Evolutionary conservation across 768 basidiomycete genomes (phyloP), one percentile per base, ranked within the genome.

Genomic region (Sarcomyxa edulis): DNA sequence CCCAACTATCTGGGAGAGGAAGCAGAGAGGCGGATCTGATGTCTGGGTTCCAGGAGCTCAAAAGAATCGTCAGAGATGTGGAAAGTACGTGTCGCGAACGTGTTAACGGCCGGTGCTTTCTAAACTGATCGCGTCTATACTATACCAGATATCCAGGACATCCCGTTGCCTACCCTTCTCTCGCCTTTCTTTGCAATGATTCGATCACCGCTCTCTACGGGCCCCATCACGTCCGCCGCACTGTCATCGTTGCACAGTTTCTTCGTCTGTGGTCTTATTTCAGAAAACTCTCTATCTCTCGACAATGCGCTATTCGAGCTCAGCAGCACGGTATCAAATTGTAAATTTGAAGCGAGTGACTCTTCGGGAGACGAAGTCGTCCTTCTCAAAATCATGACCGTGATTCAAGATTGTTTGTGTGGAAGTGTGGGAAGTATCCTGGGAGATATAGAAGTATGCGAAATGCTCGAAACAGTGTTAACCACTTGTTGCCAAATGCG

Each of bases 311-410:
- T 98, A 36, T 69, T 80, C 12, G 88, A 91, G 45, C 72, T 96
- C 42, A 94, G 93, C 57, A 84, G 76, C 43, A 82, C 95, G 1
- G 78, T 94, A 9, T 91, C 95, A 5, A 90, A 91, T 53, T 97
- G 95, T 72, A 93, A 95, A 64, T 99, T 99, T 54, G 95, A 98
- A 62, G 89, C 90, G 4, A 95, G 89, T 52, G 93, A 97, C 55
- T 90, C 90, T 2, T 91, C 93, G n/a, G 88, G 91, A 5, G 96
- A 99, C 61, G 96, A 99, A 59, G 87, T 96, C 6, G 94, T 97
- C 7, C 69, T 98, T 6, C 72, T 95, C 47, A 88, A 82, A 58
- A 92, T 98, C 43, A 78, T 98, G 70, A 75, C 82, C 6, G 82
- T 98, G 12, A 92, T 95, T 37, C 79, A 89, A 45, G 80, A 87